Percentiles rank a stretch among this genome's conserved stretches.
Evolutionary conservation across 805 yeast genomes (phyloP).

Genomic region (Yamadazyma nakazawae): DNA sequence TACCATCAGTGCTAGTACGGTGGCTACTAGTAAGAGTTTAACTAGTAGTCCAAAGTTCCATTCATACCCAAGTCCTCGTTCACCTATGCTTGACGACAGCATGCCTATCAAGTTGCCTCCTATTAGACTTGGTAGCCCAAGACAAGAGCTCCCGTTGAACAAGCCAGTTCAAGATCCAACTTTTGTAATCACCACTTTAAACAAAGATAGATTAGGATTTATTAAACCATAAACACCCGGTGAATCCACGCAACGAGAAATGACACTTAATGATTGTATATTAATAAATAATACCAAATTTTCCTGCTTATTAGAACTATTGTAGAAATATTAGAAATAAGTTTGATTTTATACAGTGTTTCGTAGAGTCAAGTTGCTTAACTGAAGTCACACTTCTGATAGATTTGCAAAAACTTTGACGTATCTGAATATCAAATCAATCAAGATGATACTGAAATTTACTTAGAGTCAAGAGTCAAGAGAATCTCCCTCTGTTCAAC

Average conservation of each 20-base stretch:
- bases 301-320: background rate
- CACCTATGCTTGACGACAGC: conserved; percentile 13
- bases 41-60: background rate
- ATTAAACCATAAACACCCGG: background rate
- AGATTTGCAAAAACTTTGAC: too few relatives aligned
- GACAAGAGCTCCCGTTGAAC: background rate
- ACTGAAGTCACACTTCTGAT: too few relatives aligned
- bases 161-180: background rate
- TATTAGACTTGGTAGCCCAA: background rate
- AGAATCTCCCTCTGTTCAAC: too few relatives aligned
- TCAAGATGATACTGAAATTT: too few relatives aligned
- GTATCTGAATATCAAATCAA: too few relatives aligned
- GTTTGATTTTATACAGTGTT: too few relatives aligned
- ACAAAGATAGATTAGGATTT: background rate
- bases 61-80: conserved; percentile 14
- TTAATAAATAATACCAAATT: background rate
- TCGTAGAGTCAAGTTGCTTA: too few relatives aligned
- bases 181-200: conserved; percentile 3
- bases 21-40: conserved; percentile 3
- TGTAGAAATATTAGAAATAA: too few relatives aligned
- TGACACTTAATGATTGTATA: conserved; percentile 1
- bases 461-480: too few relatives aligned
- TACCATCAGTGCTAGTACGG: conserved; percentile 7
- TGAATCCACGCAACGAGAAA: background rate
- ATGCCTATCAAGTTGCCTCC: conserved; percentile 12